Evolutionary conservation across 176 grass and related monocot genomes (phyloP).

Genomic region (Oryza officinalis): DNA sequence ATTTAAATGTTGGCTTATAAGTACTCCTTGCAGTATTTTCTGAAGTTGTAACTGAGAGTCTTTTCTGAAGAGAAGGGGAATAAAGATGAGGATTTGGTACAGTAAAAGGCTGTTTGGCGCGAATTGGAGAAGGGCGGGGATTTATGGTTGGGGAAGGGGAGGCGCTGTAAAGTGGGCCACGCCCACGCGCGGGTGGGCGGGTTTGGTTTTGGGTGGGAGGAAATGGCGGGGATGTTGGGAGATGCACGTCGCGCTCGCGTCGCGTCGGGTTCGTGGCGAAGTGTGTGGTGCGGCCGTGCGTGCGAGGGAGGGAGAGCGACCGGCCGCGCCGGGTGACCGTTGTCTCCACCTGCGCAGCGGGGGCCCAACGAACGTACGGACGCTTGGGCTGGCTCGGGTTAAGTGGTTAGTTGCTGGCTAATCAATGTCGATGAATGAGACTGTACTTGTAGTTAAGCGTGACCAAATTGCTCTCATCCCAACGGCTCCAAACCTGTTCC

Average conservation of each 20-base stretch:
- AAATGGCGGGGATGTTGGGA: slow-evolving; percentile 7
- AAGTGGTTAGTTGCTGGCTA: slow-evolving; percentile 30
- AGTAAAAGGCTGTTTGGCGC: too few species aligned
- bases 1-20: too few species aligned
- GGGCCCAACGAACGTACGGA: neutral
- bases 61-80: too few species aligned
- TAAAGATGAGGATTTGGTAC: too few species aligned
- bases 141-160: slow-evolving; percentile 29
- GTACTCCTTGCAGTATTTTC: too few species aligned
- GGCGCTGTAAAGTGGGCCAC: slow-evolving; percentile 9
- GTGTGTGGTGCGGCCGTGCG: neutral
- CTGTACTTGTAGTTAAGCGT: neutral
- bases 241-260: neutral
- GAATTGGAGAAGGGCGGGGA: neutral
- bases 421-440: slow-evolving; percentile 24
- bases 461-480: slow-evolving; percentile 5
- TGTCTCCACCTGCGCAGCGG: slow-evolving; percentile 12
- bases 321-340: slow-evolving; percentile 27
- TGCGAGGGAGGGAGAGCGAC: neutral
- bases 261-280: neutral
- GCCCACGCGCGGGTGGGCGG: neutral
- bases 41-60: too few species aligned
- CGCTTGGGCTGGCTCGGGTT: neutral
- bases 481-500: slow-evolving; percentile 37
- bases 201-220: neutral